Evolutionary conservation across 441 rosid species (phyloP), one percentile per base, ranked within the genome.

Genomic region (Geranium incanum): DNA sequence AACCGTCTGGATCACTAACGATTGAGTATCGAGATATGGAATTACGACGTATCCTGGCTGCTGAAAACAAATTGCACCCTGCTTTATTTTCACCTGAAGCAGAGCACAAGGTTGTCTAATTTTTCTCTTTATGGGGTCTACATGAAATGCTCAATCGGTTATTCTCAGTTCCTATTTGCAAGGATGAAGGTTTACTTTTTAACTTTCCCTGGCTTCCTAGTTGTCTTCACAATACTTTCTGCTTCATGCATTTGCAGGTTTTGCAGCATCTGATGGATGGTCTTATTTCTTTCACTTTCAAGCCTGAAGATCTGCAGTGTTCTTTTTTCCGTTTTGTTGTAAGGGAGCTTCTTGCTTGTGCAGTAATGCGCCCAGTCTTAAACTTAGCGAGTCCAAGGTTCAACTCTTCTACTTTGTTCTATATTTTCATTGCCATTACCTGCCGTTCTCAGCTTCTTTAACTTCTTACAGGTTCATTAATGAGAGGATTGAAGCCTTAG

Each of bases 291-390:
- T 79, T 91, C 68, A 86, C 94, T 75, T 91, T 93, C 84, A 88
- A 87, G 78, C 82, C 89, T 33, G 97, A 90, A 76, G 99, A 95
- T 83, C 86, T 93, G 71, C 91, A 84, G 68, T 95, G 98, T 79
- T 79, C 88, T 75, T 87, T 90, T 79, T 93, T 93, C 75, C 90
- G 85, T 65, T 90, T 84, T 80, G 77, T 86, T 68, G 94, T 63
- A 36, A 88, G 98, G 81, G 99, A 95, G 80, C 92, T 95, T 82
- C 97, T 93, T 80, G 90, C 98, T 50, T 90, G 97, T 86, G 91
- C 97, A 43, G 96, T 95, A 63, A 87, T 93, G 77, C 90, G 98
- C 66, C 99, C 98, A 50, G 88, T 93, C 71, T 36, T 95, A 76
- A 95, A 95, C 78, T 81, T 95, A 79, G 98, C 90, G 71, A 89